Base-by-base conservation (phyloP, 495 filamentous ascomycete species). In the Penicillium waksmanii region DNA sequence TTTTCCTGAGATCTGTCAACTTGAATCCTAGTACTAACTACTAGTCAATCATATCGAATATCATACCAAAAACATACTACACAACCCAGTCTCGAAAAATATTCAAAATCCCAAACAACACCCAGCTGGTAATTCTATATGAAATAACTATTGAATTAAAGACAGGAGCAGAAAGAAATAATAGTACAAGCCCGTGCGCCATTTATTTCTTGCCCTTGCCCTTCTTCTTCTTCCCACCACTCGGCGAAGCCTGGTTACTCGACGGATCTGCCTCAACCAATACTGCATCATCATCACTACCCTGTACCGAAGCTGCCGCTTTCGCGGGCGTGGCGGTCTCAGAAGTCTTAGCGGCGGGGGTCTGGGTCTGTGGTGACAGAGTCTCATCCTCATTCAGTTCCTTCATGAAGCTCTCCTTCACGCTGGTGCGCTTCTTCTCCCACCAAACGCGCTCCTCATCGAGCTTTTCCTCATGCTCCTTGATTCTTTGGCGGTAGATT, bases 391-490 rank as follows among this genome's bases (percentile, higher is more conserved):
- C 84, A 27, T 92, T 88, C 27, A 94, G 72, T 74, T 96, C 91
- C 76, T 91, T 92, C 87, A 95, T 87, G 65, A 95, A 91, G 15
- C 89, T 87, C 17, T 84, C 81, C 73, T 89, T 80, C 56, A 95
- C 90, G 40, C 77, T 80, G 42, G 85, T 82, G 65, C 87, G 85
- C 82, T 93, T 93, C 77, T 90, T 87, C 44, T 84, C 84, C 95
- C 95, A 98, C 93, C 92, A 96, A 59, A 85, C 83, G 69, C 88
- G 89, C 71, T 98, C 96, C 31, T 82, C 74, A 12, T 77, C 80
- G 0, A 85, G 75, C 62, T 91, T 87, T 34, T 74, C 77, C 65
- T 92, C 87, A 42, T 96, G 81, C 51, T 85, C 84, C 8, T 80
- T 78, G 11, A 90, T 73, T 1, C 84, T 80, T 46, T 85, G 77